phyloP scores from a whole-genome alignment of 495 filamentous ascomycete genomes.

The Aspergillus affinis region DNA sequence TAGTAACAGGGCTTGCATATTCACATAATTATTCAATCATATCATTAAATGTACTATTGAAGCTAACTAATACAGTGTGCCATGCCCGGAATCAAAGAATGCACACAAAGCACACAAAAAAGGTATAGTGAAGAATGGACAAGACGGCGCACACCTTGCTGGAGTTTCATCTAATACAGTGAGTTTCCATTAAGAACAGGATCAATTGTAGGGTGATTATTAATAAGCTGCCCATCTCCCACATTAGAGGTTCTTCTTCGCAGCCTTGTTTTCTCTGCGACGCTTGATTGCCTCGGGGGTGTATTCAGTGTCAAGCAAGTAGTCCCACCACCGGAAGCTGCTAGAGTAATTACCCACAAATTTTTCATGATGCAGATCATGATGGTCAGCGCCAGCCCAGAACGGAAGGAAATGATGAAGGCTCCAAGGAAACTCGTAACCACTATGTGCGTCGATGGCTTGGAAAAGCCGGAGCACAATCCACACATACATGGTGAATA shows the following conservation, averaged over 20 bases:
- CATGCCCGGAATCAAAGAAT: too few species aligned
- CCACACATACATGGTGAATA: conserved; percentile 97
- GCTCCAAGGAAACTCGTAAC: conserved; percentile 97
- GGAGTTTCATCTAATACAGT: background rate
- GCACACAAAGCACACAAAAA: background rate
- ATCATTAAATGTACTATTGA: background rate
- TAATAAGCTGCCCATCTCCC: conserved; percentile 15
- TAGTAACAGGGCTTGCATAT: too few species aligned
- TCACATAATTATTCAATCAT: too few species aligned
- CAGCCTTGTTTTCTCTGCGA: conserved; percentile 76
- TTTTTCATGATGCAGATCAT: conserved; percentile 93
- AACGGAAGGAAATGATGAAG: conserved; percentile 94
- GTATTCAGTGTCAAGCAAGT: conserved; percentile 87
- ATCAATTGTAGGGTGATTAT: too few species aligned
- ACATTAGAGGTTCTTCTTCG: conserved; percentile 49
- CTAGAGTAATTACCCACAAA: conserved; percentile 98
- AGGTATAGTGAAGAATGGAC: background rate
- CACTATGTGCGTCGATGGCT: conserved; percentile 95
- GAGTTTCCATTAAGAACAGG: background rate
- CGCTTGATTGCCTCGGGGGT: conserved; percentile 82
- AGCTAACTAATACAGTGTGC: background rate
- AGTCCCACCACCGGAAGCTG: conserved; percentile 99
- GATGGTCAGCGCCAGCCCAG: conserved; percentile 97
- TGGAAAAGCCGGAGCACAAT: conserved; percentile 92
- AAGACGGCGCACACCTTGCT: background rate